Conservation (phyloP, 164 flowering plant species). For the Tetracentron sinense region DNA sequence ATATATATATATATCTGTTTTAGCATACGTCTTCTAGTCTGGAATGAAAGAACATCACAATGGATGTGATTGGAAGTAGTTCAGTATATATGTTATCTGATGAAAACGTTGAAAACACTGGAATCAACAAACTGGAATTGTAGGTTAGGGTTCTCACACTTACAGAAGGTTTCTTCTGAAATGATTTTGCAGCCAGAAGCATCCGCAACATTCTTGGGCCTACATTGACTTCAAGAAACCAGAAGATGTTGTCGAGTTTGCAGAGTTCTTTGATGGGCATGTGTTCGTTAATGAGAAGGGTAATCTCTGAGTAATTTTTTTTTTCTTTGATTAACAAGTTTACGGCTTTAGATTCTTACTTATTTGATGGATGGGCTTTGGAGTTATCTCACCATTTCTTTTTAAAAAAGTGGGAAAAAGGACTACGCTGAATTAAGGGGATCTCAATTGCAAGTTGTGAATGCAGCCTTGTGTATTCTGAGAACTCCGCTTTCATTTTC, state of each 20-base stretch:
- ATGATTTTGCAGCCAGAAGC: slow-evolving; percentile 57
- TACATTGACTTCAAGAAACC: slow-evolving; percentile 72
- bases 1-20: neutral
- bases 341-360: too few relatives aligned
- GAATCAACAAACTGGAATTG: neutral
- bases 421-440: too few relatives aligned
- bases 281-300: slow-evolving; percentile 91
- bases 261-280: slow-evolving; percentile 85
- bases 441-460: too few relatives aligned
- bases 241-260: slow-evolving; percentile 86
- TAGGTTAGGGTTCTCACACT: neutral
- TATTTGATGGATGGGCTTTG: too few relatives aligned
- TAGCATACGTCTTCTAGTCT: neutral
- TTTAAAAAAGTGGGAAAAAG: too few relatives aligned
- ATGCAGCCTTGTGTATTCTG: too few relatives aligned
- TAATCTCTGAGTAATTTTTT: slow-evolving; percentile 16
- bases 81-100: neutral
- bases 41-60: neutral
- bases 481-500: too few relatives aligned
- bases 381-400: too few relatives aligned
- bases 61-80: too few relatives aligned
- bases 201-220: slow-evolving; percentile 56
- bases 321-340: too few relatives aligned
- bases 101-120: too few relatives aligned
- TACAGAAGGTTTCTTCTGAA: neutral